Conservation (phyloP, 768 basidiomycete genomes). For the Rhodotorula diobovata region DNA sequence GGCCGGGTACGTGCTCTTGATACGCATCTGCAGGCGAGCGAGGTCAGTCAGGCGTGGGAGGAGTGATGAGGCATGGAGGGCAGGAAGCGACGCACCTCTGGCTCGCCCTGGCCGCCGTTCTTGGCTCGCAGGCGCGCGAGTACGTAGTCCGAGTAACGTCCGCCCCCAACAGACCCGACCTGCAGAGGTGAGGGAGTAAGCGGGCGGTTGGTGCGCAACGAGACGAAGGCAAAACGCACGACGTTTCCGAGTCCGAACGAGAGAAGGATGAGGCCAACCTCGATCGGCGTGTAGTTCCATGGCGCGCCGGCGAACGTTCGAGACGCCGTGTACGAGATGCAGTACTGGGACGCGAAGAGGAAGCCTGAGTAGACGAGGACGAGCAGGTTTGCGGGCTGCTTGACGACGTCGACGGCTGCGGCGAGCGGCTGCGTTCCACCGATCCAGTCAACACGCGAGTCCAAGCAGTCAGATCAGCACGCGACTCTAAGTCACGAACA, state of each 20-base stretch:
- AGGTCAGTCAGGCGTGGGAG: too few species aligned
- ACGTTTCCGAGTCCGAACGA: constrained; percentile 63
- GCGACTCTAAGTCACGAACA: too few species aligned
- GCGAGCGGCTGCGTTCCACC: constrained; percentile 9
- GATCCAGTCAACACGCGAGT: too few species aligned
- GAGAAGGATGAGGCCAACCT: constrained; percentile 71
- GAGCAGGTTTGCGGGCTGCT: constrained; percentile 26
- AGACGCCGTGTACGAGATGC: constrained; percentile 68
- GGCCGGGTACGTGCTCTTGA: constrained; percentile 46
- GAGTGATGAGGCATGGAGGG: background rate
- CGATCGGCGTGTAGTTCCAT: constrained; percentile 65
- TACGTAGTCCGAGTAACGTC: constrained; percentile 59
- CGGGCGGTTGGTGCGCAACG: background rate
- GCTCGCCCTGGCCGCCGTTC: constrained; percentile 55
- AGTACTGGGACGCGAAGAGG: constrained; percentile 66
- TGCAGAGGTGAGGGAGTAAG: constrained; percentile 38
- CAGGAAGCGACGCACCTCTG: constrained; percentile 54
- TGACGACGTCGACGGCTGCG: constrained; percentile 17
- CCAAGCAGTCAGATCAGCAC: too few species aligned
- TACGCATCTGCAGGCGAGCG: constrained; percentile 1
- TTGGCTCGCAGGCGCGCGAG: constrained; percentile 50
- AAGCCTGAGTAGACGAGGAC: constrained; percentile 53
- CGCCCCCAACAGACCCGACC: constrained; percentile 58
- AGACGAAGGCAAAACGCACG: background rate
- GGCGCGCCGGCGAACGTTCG: constrained; percentile 59